phyloP scores from a whole-genome alignment of 2,329 filamentous ascomycete species.

The Nigrospora sphaerica region DNA sequence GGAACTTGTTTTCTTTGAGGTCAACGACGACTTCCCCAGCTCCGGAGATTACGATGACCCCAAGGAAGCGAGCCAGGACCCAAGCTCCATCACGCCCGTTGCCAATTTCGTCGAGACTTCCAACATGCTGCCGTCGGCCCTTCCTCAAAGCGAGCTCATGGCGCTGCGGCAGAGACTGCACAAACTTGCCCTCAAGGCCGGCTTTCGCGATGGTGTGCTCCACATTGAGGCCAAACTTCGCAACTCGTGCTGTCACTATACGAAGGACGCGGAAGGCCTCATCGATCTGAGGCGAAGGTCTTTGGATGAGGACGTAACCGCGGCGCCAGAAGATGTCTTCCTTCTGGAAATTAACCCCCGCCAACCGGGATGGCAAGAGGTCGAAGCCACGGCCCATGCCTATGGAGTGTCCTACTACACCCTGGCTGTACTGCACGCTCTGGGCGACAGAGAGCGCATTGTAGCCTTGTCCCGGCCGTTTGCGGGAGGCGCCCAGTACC shows the following conservation, averaged over 20 bases:
- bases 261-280: slow-evolving; percentile 2
- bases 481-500: slow-evolving; percentile 12
- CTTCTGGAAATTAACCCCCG: slow-evolving; percentile 20
- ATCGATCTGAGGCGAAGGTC: slow-evolving; percentile 5
- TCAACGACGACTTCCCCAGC: slow-evolving; percentile 21
- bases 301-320: background rate
- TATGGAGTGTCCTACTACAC: slow-evolving; percentile 21
- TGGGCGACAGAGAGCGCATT: slow-evolving; percentile 13
- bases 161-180: slow-evolving; percentile 9
- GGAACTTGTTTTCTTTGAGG: slow-evolving; percentile 17
- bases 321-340: slow-evolving; percentile 10
- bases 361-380: slow-evolving; percentile 16
- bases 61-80: slow-evolving; percentile 5
- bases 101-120: slow-evolving; percentile 16
- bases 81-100: background rate
- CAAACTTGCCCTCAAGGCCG: slow-evolving; percentile 10
- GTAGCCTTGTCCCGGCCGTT: slow-evolving; percentile 14
- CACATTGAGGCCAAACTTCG: slow-evolving; percentile 19
- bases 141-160: slow-evolving; percentile 13
- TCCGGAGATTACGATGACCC: slow-evolving; percentile 10
- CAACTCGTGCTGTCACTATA: slow-evolving; percentile 12
- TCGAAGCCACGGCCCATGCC: slow-evolving; percentile 14
- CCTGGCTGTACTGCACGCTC: slow-evolving; percentile 13
- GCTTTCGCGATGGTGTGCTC: slow-evolving; percentile 16
- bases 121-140: slow-evolving; percentile 18